These are phyloP conservation scores for Cercospora sp. DNA, from an alignment of 2,329 filamentous ascomycete species.

Conservation along the genomic window DNA sequence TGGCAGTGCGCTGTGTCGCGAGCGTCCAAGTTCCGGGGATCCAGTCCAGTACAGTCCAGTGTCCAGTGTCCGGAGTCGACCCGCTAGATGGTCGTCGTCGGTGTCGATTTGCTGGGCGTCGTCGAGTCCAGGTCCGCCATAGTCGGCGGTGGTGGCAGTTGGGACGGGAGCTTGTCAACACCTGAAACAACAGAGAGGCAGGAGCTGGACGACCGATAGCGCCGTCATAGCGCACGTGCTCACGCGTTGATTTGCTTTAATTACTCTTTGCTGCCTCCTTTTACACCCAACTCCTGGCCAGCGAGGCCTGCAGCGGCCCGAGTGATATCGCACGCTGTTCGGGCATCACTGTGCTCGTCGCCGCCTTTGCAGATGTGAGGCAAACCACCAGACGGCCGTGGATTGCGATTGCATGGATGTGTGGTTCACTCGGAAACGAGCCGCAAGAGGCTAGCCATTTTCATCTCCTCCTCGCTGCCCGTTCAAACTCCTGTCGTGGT, in stretches of 20 bases:
- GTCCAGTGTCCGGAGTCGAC: neutral
- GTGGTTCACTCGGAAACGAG: slow-evolving; percentile 10
- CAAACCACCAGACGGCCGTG: slow-evolving; percentile 4
- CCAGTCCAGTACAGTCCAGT: slow-evolving; percentile 7
- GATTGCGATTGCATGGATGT: slow-evolving; percentile 13
- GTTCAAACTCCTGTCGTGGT: slow-evolving; percentile 4
- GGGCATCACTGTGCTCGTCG: neutral
- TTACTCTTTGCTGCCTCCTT: neutral
- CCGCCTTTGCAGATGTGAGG: neutral
- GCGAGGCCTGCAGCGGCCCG: neutral
- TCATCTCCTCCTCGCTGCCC: neutral
- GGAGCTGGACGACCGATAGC: slow-evolving; percentile 1
- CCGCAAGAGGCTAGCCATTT: slow-evolving; percentile 12
- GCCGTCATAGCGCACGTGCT: slow-evolving; percentile 6
- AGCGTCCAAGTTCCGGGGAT: neutral
- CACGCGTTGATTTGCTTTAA: slow-evolving; percentile 1
- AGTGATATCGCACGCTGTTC: slow-evolving; percentile 1
- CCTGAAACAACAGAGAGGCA: slow-evolving; percentile 7
- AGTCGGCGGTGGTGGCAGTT: neutral
- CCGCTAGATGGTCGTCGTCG: slow-evolving; percentile 5
- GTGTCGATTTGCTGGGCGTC: neutral
- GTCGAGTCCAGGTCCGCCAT: slow-evolving; percentile 4
- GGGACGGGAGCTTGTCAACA: slow-evolving; percentile 12
- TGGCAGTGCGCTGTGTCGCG: neutral
- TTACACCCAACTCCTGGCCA: slow-evolving; percentile 1